Conservation (phyloP, 129 eudicot species). For the Escallonia rubra region DNA sequence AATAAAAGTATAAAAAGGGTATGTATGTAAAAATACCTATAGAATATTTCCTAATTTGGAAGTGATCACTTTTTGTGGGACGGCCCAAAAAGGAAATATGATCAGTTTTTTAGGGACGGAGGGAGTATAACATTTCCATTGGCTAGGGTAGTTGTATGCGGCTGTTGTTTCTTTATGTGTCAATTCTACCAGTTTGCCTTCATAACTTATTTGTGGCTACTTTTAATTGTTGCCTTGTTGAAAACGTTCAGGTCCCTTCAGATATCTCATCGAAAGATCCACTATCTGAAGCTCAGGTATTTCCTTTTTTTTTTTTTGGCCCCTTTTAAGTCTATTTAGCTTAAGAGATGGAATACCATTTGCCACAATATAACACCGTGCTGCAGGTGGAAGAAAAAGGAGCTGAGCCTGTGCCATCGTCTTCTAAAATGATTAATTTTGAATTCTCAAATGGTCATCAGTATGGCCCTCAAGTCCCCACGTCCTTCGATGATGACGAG, state of each 20-base stretch:
- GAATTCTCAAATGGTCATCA: constrained; percentile 65
- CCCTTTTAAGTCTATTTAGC: neutral
- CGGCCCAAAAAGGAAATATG: too few relatives aligned
- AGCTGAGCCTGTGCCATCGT: constrained; percentile 44
- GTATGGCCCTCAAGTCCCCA: constrained; percentile 42
- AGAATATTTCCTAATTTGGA: too few relatives aligned
- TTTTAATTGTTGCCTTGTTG: neutral
- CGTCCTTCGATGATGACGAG: constrained; percentile 63
- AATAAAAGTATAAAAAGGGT: too few relatives aligned
- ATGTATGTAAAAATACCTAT: too few relatives aligned
- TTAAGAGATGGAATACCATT: neutral
- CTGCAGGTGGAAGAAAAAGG: constrained; percentile 64
- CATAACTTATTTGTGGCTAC: neutral
- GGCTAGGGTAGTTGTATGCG: neutral
- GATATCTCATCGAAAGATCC: constrained; percentile 61
- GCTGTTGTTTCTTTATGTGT: constrained; percentile 1
- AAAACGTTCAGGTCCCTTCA: constrained; percentile 65
- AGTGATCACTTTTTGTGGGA: too few relatives aligned
- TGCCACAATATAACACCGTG: constrained; percentile 1
- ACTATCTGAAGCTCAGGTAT: constrained; percentile 62
- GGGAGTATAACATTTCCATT: too few relatives aligned
- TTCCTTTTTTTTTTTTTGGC: neutral
- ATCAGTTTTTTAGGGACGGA: too few relatives aligned
- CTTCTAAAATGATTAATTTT: constrained; percentile 81
- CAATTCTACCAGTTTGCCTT: neutral